A percentile compares a stretch with the other conserved stretches of the same genome.
Conservation (phyloP, 2,329 filamentous ascomycete species). For the Hypomyces rosellus region DNA sequence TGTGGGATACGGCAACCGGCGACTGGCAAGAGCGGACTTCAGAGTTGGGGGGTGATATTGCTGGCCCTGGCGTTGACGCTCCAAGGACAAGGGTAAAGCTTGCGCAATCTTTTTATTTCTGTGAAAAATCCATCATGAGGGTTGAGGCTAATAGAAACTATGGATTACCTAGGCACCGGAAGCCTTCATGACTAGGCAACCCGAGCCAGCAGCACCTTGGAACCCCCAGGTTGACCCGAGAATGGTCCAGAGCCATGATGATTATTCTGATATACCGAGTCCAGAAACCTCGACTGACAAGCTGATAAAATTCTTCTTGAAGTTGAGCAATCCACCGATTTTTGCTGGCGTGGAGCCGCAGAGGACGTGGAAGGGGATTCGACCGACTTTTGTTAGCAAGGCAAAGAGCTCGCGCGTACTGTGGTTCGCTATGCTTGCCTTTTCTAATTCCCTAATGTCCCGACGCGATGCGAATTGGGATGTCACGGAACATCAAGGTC, state of each 20-base stretch:
- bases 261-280: background rate
- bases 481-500: slow-evolving; percentile 26
- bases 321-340: slow-evolving; percentile 45
- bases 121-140: too few relatives aligned
- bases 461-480: slow-evolving; percentile 26
- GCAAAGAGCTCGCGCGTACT: slow-evolving; percentile 41
- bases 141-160: too few relatives aligned
- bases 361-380: slow-evolving; percentile 44
- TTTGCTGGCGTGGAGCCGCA: slow-evolving; percentile 47
- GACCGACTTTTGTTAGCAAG: slow-evolving; percentile 43
- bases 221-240: background rate
- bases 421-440: slow-evolving; percentile 42
- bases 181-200: background rate
- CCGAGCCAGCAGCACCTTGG: background rate
- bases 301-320: slow-evolving; percentile 43
- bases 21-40: slow-evolving; percentile 19
- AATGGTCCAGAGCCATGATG: background rate
- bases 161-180: too few relatives aligned
- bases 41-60: background rate
- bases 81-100: slow-evolving; percentile 15
- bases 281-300: slow-evolving; percentile 14
- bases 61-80: background rate
- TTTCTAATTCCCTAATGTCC: slow-evolving; percentile 40
- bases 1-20: slow-evolving; percentile 36
- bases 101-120: too few relatives aligned